Evolutionary conservation across 306 rosid species (phyloP).

Genomic region (Crataegus laevigata): DNA sequence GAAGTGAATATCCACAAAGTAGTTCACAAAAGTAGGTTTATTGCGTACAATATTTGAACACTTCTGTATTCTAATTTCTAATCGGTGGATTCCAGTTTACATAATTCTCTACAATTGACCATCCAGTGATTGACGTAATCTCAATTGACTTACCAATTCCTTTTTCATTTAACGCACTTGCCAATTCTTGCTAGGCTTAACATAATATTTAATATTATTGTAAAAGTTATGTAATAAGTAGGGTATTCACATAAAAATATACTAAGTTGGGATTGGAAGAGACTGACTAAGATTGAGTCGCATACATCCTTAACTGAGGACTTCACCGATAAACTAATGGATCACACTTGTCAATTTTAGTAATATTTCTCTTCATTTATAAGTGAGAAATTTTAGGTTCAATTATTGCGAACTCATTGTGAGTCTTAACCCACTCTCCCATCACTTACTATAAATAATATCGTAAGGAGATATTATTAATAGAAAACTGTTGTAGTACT

Average conservation of each 20-base stretch:
- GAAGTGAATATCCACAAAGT: not conserved
- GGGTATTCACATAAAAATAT: not conserved
- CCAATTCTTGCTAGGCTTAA: not conserved
- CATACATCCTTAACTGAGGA: not conserved
- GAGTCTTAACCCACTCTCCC: too few species aligned
- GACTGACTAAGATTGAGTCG: not conserved
- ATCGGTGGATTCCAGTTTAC: not conserved
- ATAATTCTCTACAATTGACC: not conserved
- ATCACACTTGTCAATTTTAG: too few species aligned
- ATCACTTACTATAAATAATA: too few species aligned
- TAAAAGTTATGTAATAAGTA: too few species aligned
- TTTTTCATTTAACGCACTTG: too few species aligned
- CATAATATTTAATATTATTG: too few species aligned
- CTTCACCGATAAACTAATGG: too few species aligned
- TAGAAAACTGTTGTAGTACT: too few species aligned
- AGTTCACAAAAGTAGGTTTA: not conserved
- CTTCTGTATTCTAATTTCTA: not conserved
- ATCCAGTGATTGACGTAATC: not conserved
- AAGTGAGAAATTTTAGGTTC: too few species aligned
- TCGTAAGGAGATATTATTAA: too few species aligned
- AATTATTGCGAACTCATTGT: rapidly evolving
- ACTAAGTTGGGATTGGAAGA: not conserved
- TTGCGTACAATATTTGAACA: not conserved
- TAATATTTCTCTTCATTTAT: too few species aligned
- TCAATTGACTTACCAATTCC: too few species aligned